Percentiles rank a stretch among this genome's conserved stretches.
Evolutionary conservation across 1,284 basidiomycete species (phyloP).

Genomic region (Melampsora americana): DNA sequence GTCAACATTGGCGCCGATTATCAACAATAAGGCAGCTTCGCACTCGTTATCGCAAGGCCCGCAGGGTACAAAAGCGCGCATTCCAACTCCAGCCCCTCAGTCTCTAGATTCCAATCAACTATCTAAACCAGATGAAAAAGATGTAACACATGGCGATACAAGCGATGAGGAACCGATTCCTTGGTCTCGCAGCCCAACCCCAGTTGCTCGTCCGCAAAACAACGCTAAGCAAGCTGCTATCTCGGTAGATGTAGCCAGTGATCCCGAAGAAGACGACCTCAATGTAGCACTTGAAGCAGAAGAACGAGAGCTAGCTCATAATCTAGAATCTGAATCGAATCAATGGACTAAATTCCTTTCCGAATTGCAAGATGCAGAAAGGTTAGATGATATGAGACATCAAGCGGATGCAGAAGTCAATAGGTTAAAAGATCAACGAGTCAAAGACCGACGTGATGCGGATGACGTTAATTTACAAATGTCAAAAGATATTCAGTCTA

Average conservation of each 20-base stretch:
- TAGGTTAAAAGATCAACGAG: slow-evolving; percentile 25
- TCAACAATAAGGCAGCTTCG: not conserved
- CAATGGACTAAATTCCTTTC: slow-evolving; percentile 36
- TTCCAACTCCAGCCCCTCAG: not conserved
- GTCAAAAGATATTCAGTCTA: slow-evolving; percentile 44
- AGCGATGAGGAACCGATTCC: slow-evolving; percentile 16
- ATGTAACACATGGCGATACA: not conserved
- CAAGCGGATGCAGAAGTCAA: slow-evolving; percentile 24
- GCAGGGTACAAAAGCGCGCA: not conserved
- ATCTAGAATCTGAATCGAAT: slow-evolving; percentile 22
- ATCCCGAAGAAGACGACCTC: slow-evolving; percentile 30
- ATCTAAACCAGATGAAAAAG: not conserved
- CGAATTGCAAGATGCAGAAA: slow-evolving; percentile 32
- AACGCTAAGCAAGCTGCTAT: not conserved
- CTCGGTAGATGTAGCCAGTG: not conserved
- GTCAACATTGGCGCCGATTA: not conserved
- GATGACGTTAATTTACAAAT: slow-evolving; percentile 38
- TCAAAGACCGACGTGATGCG: slow-evolving; percentile 33
- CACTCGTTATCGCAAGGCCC: not conserved
- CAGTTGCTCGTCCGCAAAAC: not conserved
- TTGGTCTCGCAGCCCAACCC: slow-evolving; percentile 33
- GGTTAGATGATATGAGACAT: slow-evolving; percentile 16
- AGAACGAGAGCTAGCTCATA: slow-evolving; percentile 17
- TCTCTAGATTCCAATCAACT: not conserved
- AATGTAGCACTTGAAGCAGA: slow-evolving; percentile 31